Conservation (phyloP, 83 land plant species). For the Picea engelmannii region DNA sequence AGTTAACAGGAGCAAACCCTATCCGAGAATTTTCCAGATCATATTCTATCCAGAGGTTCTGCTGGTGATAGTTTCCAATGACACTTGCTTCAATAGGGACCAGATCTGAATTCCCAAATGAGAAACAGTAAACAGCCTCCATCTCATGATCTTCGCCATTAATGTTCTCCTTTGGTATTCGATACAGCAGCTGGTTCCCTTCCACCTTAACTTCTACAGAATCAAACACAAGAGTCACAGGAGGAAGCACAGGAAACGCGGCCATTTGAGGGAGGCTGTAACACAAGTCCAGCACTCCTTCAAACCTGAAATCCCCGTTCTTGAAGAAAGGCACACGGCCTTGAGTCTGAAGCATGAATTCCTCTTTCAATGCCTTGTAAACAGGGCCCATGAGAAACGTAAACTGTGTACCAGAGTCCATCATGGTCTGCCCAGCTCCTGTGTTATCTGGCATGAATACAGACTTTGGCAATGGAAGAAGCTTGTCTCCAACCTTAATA, state of each 20-base stretch:
- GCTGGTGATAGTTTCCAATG: conserved; percentile 80
- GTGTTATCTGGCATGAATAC: conserved; percentile 51
- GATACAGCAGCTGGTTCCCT: conserved; percentile 40
- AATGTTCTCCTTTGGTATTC: conserved; percentile 7
- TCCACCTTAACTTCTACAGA: conserved; percentile 57
- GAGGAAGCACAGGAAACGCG: conserved; percentile 3
- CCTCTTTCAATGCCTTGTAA: conserved; percentile 29
- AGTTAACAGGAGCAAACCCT: conserved; percentile 36
- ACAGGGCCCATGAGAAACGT: conserved; percentile 50
- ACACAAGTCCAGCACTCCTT: conserved; percentile 68
- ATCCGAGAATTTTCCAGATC: conserved; percentile 54
- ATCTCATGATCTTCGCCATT: not conserved
- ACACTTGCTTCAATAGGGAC: conserved; percentile 51
- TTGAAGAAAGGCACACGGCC: too few relatives aligned
- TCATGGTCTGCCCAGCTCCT: conserved; percentile 76
- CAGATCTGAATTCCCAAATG: conserved; percentile 69
- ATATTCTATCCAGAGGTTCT: conserved; percentile 69
- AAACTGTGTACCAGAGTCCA: conserved; percentile 76
- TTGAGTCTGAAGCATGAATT: too few relatives aligned
- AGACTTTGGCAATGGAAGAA: conserved; percentile 39
- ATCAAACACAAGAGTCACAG: conserved; percentile 41
- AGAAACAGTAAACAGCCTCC: conserved; percentile 43
- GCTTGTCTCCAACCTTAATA: conserved; percentile 28
- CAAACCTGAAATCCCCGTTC: conserved; percentile 30
- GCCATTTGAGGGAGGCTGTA: conserved; percentile 17